These are phyloP conservation scores for Paragyromitra xinjiangensis DNA, from an alignment of 495 filamentous ascomycete species.

Conservation along the genomic window DNA sequence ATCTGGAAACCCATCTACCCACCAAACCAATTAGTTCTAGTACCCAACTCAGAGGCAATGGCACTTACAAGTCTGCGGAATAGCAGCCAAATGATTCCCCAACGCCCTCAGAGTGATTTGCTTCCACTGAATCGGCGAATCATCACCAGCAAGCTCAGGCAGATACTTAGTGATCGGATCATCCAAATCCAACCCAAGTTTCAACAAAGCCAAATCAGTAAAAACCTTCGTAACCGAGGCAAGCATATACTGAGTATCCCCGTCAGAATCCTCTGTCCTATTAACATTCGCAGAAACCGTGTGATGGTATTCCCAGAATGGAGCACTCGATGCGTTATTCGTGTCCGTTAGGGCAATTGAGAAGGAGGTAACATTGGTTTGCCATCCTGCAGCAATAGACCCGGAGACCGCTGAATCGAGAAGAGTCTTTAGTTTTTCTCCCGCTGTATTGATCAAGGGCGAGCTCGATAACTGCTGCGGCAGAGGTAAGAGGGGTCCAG, in stretches of 20 bases:
- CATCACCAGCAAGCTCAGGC: conserved; percentile 59
- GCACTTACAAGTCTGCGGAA: conserved; percentile 59
- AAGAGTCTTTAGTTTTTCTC: conserved; percentile 9
- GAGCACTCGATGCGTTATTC: background rate
- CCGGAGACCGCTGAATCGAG: conserved; percentile 34
- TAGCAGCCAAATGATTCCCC: conserved; percentile 62
- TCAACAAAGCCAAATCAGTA: conserved; percentile 54
- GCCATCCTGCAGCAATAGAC: conserved; percentile 22
- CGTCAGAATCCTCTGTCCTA: conserved; percentile 50
- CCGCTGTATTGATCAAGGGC: background rate
- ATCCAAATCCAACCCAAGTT: conserved; percentile 53
- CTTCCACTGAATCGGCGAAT: conserved; percentile 60
- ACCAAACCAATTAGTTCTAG: background rate
- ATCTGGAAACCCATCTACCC: conserved; percentile 55
- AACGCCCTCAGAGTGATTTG: conserved; percentile 63
- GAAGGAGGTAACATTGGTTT: conserved; percentile 42
- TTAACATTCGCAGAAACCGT: conserved; percentile 50
- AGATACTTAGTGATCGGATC: conserved; percentile 61
- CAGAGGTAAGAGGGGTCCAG: conserved; percentile 25
- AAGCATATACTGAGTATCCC: conserved; percentile 57
- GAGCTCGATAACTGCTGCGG: conserved; percentile 28
- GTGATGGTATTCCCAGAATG: conserved; percentile 58
- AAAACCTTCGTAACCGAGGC: conserved; percentile 58
- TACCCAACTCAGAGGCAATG: background rate
- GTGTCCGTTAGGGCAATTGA: conserved; percentile 42